These are phyloP conservation scores for Backusella tarrabulga DNA, from an alignment of 192 early-diverging fungal species.

Conservation along the genomic window DNA sequence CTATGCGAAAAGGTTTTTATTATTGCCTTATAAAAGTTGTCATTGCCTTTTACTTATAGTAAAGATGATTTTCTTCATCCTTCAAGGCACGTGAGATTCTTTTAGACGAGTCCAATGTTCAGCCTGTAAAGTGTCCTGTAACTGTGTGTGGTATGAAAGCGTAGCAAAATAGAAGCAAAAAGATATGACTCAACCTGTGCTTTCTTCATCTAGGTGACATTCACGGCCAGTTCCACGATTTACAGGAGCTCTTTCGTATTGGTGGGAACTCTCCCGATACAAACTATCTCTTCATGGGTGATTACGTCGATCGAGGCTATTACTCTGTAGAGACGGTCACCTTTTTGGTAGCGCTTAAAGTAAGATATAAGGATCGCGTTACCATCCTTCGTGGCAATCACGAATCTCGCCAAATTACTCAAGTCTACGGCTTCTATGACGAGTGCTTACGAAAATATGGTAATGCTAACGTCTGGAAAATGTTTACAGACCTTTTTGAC, in stretches of 20 bases:
- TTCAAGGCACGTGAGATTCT: slow-evolving; percentile 92
- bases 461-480: slow-evolving; percentile 97
- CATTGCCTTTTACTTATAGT: not conserved
- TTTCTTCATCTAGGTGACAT: slow-evolving; percentile 63
- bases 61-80: not conserved
- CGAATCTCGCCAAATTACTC: slow-evolving; percentile 98
- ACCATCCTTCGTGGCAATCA: slow-evolving; percentile 98
- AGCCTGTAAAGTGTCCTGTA: slow-evolving; percentile 94
- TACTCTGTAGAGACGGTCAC: slow-evolving; percentile 98
- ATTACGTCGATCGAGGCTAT: slow-evolving; percentile 99
- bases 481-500: slow-evolving; percentile 98
- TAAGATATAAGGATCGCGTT: slow-evolving; percentile 87
- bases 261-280: slow-evolving; percentile 96
- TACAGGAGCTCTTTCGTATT: slow-evolving; percentile 95
- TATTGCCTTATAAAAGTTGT: not conserved
- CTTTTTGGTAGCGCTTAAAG: slow-evolving; percentile 92
- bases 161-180: no score
- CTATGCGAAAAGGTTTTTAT: slow-evolving; percentile 90
- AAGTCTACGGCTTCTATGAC: slow-evolving; percentile 99
- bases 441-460: slow-evolving; percentile 99
- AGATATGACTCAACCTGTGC: not conserved
- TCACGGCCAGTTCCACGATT: slow-evolving; percentile 98
- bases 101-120: slow-evolving; percentile 96
- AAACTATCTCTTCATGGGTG: slow-evolving; percentile 99
- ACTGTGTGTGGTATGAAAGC: slow-evolving; percentile 78